A percentile compares a stretch with the other conserved stretches of the same genome.
These are phyloP conservation scores for Entophlyctis luteolus DNA, from an alignment of 192 early-diverging fungal genomes.

Conservation along the genomic window DNA sequence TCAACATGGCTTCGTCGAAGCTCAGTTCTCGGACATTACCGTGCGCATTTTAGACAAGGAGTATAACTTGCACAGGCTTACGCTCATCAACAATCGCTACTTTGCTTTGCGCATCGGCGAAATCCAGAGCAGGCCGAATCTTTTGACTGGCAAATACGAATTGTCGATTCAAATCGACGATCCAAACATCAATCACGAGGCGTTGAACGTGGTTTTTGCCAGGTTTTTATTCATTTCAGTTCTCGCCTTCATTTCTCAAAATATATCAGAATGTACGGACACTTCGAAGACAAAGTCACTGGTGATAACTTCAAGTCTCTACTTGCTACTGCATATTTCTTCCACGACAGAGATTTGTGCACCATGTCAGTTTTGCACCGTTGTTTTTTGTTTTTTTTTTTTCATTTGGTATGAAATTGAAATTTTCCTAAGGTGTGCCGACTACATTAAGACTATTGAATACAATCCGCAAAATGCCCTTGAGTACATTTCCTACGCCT, in stretches of 20 bases:
- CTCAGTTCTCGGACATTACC: slow-evolving; percentile 35
- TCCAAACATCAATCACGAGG: slow-evolving; percentile 36
- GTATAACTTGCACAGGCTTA: slow-evolving; percentile 42
- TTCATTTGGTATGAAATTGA: neutral
- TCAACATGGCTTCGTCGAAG: slow-evolving; percentile 22
- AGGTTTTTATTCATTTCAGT: slow-evolving; percentile 19
- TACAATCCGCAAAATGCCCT: slow-evolving; percentile 28
- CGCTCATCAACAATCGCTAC: slow-evolving; percentile 39
- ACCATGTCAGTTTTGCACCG: slow-evolving; percentile 8
- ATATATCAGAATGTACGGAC: slow-evolving; percentile 36
- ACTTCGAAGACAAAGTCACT: slow-evolving; percentile 20
- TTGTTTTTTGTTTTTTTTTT: neutral
- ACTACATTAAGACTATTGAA: slow-evolving; percentile 28
- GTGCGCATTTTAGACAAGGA: slow-evolving; percentile 34
- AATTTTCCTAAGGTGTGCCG: neutral
- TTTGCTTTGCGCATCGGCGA: slow-evolving; percentile 39
- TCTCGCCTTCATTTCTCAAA: neutral
- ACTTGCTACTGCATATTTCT: slow-evolving; percentile 38
- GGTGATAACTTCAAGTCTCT: slow-evolving; percentile 25
- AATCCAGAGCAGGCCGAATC: slow-evolving; percentile 9
- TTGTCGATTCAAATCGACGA: slow-evolving; percentile 36
- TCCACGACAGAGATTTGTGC: slow-evolving; percentile 30
- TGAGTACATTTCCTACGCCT: slow-evolving; percentile 35
- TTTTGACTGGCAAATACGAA: slow-evolving; percentile 6
- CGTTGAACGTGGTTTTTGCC: slow-evolving; percentile 31